Evolutionary conservation across 2,329 filamentous ascomycete species (phyloP).

Genomic region (Corinectria fuckeliana): DNA sequence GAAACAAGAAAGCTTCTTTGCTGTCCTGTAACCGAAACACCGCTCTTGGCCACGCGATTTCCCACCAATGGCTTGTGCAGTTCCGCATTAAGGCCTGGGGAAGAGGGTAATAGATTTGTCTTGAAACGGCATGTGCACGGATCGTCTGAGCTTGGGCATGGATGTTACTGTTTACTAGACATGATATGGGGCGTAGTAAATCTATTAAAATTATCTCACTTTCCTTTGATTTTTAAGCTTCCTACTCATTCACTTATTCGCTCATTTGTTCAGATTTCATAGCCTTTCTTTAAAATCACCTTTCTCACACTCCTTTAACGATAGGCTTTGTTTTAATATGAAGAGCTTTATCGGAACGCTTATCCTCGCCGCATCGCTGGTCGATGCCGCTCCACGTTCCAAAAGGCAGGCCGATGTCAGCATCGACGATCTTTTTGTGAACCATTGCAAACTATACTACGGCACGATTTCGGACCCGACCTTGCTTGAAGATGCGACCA

Average conservation of each 20-base stretch:
- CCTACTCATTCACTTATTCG: background rate
- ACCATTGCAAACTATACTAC: slow-evolving; percentile 68
- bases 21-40: background rate
- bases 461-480: slow-evolving; percentile 64
- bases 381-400: background rate
- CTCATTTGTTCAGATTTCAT: background rate
- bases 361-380: background rate
- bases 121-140: background rate
- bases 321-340: background rate
- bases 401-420: background rate
- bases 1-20: background rate
- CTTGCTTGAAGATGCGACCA: slow-evolving; percentile 55
- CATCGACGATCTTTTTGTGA: slow-evolving; percentile 41
- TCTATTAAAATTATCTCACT: no score
- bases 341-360: background rate
- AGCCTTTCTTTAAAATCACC: background rate
- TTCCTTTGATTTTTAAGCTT: background rate
- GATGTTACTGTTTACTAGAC: background rate
- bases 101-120: background rate
- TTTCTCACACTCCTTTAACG: background rate
- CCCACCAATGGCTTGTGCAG: background rate
- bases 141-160: background rate
- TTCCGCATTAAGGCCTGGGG: background rate
- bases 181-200: no score
- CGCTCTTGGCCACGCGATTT: background rate